Evolutionary conservation across 2,329 filamentous ascomycete species (phyloP).

Genomic region (Apiospora aurea): DNA sequence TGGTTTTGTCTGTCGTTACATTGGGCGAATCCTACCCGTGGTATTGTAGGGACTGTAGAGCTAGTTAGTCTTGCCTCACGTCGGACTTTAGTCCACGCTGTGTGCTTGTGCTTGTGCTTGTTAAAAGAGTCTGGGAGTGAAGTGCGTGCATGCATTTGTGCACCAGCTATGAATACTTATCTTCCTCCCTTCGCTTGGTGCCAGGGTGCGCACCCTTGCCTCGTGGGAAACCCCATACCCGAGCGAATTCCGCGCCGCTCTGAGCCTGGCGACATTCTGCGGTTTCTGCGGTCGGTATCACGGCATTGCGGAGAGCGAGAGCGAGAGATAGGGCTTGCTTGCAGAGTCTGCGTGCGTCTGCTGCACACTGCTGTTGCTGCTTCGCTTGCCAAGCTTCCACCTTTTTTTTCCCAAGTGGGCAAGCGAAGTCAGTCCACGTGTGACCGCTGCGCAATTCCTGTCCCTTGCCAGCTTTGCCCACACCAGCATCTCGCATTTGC

Average conservation of each 20-base stretch:
- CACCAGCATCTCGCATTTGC: background rate
- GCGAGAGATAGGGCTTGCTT: background rate
- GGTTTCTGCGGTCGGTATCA: background rate
- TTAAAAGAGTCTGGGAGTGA: no score
- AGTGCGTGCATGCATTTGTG: background rate
- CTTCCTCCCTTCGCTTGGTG: conserved; percentile 3
- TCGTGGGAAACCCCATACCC: background rate
- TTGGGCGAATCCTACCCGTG: background rate
- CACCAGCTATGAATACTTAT: background rate
- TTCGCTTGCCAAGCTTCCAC: background rate
- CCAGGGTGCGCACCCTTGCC: background rate
- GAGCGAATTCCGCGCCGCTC: background rate
- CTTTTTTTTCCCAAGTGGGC: background rate
- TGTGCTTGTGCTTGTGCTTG: background rate
- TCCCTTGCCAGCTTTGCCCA: background rate
- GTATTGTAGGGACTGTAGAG: background rate
- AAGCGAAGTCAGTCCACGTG: conserved; percentile 5
- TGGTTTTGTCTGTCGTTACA: conserved; percentile 5
- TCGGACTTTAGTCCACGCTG: background rate
- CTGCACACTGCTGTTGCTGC: background rate
- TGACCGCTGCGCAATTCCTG: background rate
- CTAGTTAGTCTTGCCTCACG: background rate
- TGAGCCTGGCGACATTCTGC: background rate
- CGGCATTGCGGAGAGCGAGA: background rate
- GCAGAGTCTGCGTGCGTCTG: background rate